phyloP scores from a whole-genome alignment of 2,329 filamentous ascomycete species.

The Myotisia sp. region DNA sequence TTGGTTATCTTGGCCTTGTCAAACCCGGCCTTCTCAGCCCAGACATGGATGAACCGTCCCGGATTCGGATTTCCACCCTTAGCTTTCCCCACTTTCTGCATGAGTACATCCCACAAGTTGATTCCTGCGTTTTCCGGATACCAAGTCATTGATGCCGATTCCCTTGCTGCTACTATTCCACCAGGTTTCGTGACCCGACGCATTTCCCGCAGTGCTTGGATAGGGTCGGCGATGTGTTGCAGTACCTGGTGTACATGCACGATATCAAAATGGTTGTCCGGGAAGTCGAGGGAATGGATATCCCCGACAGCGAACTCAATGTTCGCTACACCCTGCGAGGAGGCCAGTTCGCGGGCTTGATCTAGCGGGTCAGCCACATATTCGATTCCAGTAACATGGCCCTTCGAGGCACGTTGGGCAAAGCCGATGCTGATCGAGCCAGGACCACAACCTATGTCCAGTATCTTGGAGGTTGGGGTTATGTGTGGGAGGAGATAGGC shows the following conservation, averaged over 20 bases:
- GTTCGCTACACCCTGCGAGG: constrained; percentile 20
- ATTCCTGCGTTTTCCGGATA: constrained; percentile 17
- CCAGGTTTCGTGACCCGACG: constrained; percentile 38
- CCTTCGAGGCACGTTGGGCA: constrained; percentile 25
- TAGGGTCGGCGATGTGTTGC: constrained; percentile 40
- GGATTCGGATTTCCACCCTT: constrained; percentile 7
- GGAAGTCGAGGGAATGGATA: constrained; percentile 30
- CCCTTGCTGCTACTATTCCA: constrained; percentile 39
- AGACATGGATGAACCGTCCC: constrained; percentile 19
- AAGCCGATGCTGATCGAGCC: constrained; percentile 32
- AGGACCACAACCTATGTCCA: constrained; percentile 33
- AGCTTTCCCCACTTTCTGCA: neutral
- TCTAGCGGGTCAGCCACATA: constrained; percentile 18
- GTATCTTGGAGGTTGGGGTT: constrained; percentile 23
- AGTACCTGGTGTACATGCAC: constrained; percentile 47
- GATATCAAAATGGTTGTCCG: constrained; percentile 43
- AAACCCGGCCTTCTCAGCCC: constrained; percentile 26
- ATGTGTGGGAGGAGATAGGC: constrained; percentile 29
- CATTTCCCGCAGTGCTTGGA: constrained; percentile 40
- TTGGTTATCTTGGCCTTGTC: constrained; percentile 13
- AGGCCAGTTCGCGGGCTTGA: constrained; percentile 20
- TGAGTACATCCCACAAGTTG: constrained; percentile 1
- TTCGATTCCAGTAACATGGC: constrained; percentile 27
- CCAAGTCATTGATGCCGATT: constrained; percentile 24
- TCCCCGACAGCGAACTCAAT: constrained; percentile 24